Percentiles rank a stretch among this genome's conserved stretches.
Conservation (phyloP, 345 rosid genomes). For the Aurinia saxatilis region DNA sequence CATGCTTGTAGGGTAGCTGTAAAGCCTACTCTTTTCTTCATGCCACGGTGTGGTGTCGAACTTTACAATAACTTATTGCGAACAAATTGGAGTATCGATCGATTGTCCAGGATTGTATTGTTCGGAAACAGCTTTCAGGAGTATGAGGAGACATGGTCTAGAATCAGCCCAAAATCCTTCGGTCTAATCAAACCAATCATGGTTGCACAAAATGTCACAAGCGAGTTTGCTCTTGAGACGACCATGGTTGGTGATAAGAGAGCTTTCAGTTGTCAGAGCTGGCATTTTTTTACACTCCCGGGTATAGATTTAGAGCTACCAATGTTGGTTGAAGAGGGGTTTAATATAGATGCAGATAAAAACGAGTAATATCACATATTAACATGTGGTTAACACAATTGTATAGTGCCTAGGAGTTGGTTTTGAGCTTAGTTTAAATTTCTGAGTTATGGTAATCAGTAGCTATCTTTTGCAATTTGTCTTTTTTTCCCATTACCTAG, state of each 20-base stretch:
- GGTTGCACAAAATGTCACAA: conserved; percentile 35
- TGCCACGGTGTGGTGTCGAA: conserved; percentile 87
- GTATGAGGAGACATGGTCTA: conserved; percentile 31
- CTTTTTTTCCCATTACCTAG: background rate
- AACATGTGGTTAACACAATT: no score
- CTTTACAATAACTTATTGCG: conserved; percentile 62
- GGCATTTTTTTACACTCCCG: conserved; percentile 76
- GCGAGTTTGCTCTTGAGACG: conserved; percentile 45
- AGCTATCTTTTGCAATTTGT: background rate
- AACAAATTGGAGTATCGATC: conserved; percentile 51
- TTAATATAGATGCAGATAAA: background rate
- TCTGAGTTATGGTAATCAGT: conserved; percentile 7
- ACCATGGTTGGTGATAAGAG: conserved; percentile 57
- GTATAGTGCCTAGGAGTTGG: background rate
- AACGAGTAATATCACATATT: background rate
- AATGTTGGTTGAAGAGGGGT: conserved; percentile 1
- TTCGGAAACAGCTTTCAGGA: conserved; percentile 77
- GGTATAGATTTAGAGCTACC: conserved; percentile 34
- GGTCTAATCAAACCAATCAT: conserved; percentile 38
- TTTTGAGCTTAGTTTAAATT: background rate
- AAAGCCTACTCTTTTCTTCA: conserved; percentile 70
- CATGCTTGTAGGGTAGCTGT: conserved; percentile 55
- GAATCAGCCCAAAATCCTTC: conserved; percentile 29
- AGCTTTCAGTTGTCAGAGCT: conserved; percentile 79
- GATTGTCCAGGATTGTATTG: conserved; percentile 42